Percentiles rank a stretch among this genome's conserved stretches.
Evolutionary conservation across 768 basidiomycete genomes (phyloP).

Genomic region (Clavaria fumosa): DNA sequence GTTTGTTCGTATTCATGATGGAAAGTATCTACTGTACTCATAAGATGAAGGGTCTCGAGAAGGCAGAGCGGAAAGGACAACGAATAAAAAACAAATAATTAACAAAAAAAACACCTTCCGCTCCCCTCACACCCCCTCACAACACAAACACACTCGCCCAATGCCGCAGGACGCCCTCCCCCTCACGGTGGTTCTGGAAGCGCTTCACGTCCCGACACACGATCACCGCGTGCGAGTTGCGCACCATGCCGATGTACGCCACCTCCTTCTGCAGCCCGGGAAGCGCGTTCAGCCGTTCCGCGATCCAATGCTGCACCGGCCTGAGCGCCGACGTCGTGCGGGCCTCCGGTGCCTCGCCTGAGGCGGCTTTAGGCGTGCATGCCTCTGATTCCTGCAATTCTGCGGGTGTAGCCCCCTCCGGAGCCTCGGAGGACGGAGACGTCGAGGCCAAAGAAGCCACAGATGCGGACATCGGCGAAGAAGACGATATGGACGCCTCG

Average conservation of each 20-base stretch:
- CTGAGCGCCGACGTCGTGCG: slow-evolving; percentile 33
- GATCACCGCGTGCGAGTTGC: slow-evolving; percentile 59
- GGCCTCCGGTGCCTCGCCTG: slow-evolving; percentile 3
- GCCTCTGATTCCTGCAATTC: too few relatives aligned
- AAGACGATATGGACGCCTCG: background rate
- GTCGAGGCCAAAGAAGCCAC: background rate
- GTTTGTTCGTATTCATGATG: too few relatives aligned
- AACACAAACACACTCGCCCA: slow-evolving; percentile 51
- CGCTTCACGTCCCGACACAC: slow-evolving; percentile 50
- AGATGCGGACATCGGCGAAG: background rate
- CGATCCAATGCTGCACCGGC: slow-evolving; percentile 40
- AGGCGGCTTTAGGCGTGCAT: slow-evolving; percentile 1
- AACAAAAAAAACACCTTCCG: too few relatives aligned
- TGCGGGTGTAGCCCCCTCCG: too few relatives aligned
- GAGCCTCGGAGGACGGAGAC: background rate
- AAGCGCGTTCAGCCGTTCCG: slow-evolving; percentile 46
- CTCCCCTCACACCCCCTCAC: too few relatives aligned
- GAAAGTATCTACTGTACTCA: too few relatives aligned
- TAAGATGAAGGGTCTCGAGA: too few relatives aligned
- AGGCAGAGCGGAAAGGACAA: too few relatives aligned
- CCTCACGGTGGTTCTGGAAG: slow-evolving; percentile 40
- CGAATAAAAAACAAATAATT: too few relatives aligned
- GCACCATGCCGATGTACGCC: slow-evolving; percentile 42
- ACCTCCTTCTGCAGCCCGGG: slow-evolving; percentile 55
- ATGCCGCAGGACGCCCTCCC: slow-evolving; percentile 53